A percentile compares a stretch with the other conserved stretches of the same genome.
Evolutionary conservation across 2,329 filamentous ascomycete genomes (phyloP).

Genomic region (Bipolaris gigantea): DNA sequence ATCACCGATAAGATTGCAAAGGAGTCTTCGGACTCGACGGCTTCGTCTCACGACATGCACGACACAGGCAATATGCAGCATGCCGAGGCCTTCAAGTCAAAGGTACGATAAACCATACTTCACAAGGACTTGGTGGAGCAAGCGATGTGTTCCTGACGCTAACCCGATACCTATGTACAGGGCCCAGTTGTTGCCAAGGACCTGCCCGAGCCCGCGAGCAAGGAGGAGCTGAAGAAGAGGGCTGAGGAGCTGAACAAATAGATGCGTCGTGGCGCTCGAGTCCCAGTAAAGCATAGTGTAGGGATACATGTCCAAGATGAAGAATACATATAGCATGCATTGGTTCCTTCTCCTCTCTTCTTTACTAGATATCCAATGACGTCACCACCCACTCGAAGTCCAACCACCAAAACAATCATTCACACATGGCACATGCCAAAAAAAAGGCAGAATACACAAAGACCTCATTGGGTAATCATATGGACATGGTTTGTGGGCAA

Average conservation of each 20-base stretch:
- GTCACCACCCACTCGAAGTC: too few species aligned
- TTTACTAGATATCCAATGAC: too few species aligned
- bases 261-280: background rate
- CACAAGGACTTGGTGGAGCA: background rate
- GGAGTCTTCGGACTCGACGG: conserved; percentile 48
- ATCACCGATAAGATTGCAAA: conserved; percentile 52
- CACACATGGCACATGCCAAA: too few species aligned
- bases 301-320: background rate
- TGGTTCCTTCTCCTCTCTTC: background rate
- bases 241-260: conserved; percentile 56
- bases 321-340: background rate
- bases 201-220: conserved; percentile 50
- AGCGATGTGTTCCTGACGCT: background rate
- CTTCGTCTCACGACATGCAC: conserved; percentile 40
- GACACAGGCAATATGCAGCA: conserved; percentile 40
- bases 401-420: too few species aligned
- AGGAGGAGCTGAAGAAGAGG: conserved; percentile 55
- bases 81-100: conserved; percentile 47
- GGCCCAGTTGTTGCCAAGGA: conserved; percentile 52
- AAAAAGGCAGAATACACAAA: too few species aligned
- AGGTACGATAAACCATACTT: conserved; percentile 29
- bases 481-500: too few species aligned
- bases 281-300: background rate
- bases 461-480: too few species aligned
- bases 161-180: conserved; percentile 22